A percentile compares a stretch with the other conserved stretches of the same genome.
Evolutionary conservation across 768 basidiomycete genomes (phyloP).

Genomic region (Phylloporus rhodoxanthus): DNA sequence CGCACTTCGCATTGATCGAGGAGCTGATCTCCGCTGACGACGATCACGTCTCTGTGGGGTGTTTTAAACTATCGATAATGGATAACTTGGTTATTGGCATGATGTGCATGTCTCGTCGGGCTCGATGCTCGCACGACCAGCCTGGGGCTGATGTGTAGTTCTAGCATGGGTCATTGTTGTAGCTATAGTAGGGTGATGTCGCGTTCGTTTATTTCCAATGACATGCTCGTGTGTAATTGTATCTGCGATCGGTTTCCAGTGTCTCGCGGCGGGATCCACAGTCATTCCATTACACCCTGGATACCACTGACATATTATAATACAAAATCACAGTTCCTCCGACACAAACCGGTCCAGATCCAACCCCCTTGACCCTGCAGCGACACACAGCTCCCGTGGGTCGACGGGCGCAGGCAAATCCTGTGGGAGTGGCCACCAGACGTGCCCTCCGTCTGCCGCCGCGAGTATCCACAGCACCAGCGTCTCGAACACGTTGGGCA

Average conservation of each 20-base stretch:
- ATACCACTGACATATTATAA: not conserved
- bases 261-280: not conserved
- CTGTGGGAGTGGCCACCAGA: not conserved
- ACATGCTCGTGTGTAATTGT: not conserved
- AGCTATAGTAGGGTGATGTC: not conserved
- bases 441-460: not conserved
- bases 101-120: not conserved
- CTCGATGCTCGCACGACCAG: not conserved
- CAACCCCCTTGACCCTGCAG: not conserved
- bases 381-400: not conserved
- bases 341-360: not conserved
- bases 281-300: not conserved
- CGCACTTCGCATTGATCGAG: not conserved
- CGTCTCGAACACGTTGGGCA: conserved; percentile 10
- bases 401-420: not conserved
- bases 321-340: not conserved
- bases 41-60: not conserved
- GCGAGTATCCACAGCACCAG: conserved; percentile 11
- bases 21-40: not conserved
- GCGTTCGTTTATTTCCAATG: not conserved
- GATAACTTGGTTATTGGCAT: not conserved
- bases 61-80: not conserved
- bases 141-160: not conserved
- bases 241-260: not conserved
- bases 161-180: not conserved